Evolutionary conservation across 371 early-diverging fungal species (phyloP), one percentile per base, ranked within the genome.

Genomic region (Mucor plumbeus): DNA sequence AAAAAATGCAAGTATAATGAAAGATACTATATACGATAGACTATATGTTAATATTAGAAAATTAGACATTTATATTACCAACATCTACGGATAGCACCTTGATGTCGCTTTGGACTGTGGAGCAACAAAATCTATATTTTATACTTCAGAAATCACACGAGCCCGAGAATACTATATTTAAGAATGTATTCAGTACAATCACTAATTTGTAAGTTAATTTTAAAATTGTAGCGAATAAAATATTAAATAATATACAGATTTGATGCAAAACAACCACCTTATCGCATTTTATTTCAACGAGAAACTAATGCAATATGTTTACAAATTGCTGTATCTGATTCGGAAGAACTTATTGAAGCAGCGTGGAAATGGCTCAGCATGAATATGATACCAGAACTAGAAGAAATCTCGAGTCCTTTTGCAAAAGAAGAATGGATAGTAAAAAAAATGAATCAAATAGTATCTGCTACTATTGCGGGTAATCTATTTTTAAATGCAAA

Each of bases 221-320:
- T 53, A 19, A 19, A 47, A 48, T 11, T 33, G 67, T 21, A 21
- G 11, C 53, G 31, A 53, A 31, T 26, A 10, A 41, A 19, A 19
- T 21, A 17, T 50, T 7, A 21, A 9, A 58, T 11, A n/a, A 38
- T 11, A 17, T 13, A 14, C 39, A 70, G 65, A 35, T 66, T 98
- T 41, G 97, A 97, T 74, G 94, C 94, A 26, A 95, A 94, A 79
- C 97, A 97, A 69, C 88, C 95, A 5, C 91, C 95, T 7, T 98
- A 88, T 77, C 89, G 98, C 54, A 90, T 98, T 15, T 73, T 96
- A 0, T 90, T 93, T 73, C 88, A 70, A 54, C 19, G 89, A 64
- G 74, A 87, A 36, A 65, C 78, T 0, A 65, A 78, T 31, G 81
- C 81, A 26, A 78, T 83, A 53, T 82, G 82, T 58, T 74, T 84